These are phyloP conservation scores for Lentinula guzmanii DNA, from an alignment of 768 basidiomycete species.

Conservation along the genomic window DNA sequence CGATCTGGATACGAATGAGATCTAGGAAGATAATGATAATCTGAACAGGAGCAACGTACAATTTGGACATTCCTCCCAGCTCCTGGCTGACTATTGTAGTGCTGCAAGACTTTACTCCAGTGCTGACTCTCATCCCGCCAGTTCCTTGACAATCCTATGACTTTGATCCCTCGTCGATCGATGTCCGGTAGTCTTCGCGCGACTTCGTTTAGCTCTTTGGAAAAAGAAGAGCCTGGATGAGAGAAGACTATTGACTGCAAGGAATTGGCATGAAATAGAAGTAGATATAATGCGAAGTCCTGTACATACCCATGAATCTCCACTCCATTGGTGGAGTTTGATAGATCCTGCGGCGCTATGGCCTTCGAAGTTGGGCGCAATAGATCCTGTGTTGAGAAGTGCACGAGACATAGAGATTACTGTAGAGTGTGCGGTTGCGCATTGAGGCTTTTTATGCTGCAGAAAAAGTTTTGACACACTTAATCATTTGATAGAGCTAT, in stretches of 20 bases:
- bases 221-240: slow-evolving; percentile 1
- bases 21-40: neutral
- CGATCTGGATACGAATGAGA: neutral
- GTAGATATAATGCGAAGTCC: neutral
- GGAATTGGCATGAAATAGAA: neutral
- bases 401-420: neutral
- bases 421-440: too few relatives aligned
- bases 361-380: slow-evolving; percentile 4
- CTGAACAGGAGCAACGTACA: neutral
- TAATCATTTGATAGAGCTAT: neutral
- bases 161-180: neutral
- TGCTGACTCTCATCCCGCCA: neutral
- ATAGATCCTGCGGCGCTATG: neutral
- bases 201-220: neutral
- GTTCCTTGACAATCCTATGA: slow-evolving; percentile 3
- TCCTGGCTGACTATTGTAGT: neutral
- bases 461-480: neutral
- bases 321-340: slow-evolving; percentile 4
- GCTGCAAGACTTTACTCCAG: neutral
- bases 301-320: slow-evolving; percentile 1
- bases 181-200: slow-evolving; percentile 3
- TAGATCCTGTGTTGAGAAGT: neutral
- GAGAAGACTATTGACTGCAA: slow-evolving; percentile 4
- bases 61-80: neutral
- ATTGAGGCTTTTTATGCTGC: neutral